Base-by-base conservation (phyloP, 176 grass and related monocot species). In the Triticum dicoccoides region DNA sequence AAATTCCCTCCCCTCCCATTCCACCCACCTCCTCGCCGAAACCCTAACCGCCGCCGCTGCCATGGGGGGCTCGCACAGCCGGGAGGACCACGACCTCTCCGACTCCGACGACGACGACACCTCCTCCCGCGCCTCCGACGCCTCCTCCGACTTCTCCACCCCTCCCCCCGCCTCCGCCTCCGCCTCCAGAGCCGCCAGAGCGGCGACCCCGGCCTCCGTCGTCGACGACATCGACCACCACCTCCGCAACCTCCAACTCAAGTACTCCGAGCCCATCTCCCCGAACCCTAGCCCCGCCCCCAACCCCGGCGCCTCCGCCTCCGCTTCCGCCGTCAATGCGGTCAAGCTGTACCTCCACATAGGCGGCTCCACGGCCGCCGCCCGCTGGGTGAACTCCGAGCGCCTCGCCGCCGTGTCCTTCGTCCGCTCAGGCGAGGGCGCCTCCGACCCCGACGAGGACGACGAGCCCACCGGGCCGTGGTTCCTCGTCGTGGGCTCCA, bases 1-100 rank as follows among this genome's bases (percentile, higher is more conserved):
- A 93, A 96, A 86, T 96, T 90, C 79, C 27, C 9, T 25, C 11
- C 49, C 8, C 9, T 24, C 66, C 33, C 83, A 15, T 49, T 45
- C 79, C 67, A 12, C 3, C 24, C 58, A 10, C 45, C 78, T 14
- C 56, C 73, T 69, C 81, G 34, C 73, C 82, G 67, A 84, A 95
- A 92, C 89, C 94, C 91, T 87, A 83, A 14, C 33, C 18, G 71
- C 73, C 64, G 82, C 80, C 76, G 82, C 80, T 70, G 84, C 79
- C 84, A 98, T 98, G 95, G 95, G 93, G 8, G 95, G 91, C 20
- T 89, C 92, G 76, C 95, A 98, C 80, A 98, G 95, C 91, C 93
- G 91, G 24, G 95, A 98, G 21, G 95, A 90, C 61, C 65, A 84
- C 17, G 87, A 95, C 1, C 85, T 98, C 51, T 90, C 93, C 29